Evolutionary conservation across 208 protist species (phyloP).

Genomic region (Acanthamoeba healyi): DNA sequence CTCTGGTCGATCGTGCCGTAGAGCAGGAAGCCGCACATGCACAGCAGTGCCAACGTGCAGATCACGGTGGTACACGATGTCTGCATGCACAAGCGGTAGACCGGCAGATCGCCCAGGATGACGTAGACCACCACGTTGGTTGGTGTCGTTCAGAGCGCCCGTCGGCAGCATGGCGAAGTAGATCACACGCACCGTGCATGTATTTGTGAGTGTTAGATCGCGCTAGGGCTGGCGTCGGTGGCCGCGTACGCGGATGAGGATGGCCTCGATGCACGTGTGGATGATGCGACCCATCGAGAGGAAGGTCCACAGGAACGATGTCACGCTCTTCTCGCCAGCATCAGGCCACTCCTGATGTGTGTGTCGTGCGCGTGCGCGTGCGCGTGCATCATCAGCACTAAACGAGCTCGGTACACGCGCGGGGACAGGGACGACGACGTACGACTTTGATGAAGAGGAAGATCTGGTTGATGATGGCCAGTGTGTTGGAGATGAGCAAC

Average conservation of each 20-base stretch:
- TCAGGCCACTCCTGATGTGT: background rate
- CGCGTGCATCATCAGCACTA: background rate
- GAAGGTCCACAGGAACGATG: background rate
- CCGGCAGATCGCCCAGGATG: slow-evolving; percentile 20
- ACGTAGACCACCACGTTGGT: slow-evolving; percentile 55
- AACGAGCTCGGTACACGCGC: background rate
- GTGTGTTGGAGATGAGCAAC: slow-evolving; percentile 23
- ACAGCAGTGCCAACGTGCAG: slow-evolving; percentile 28
- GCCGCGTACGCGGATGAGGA: background rate
- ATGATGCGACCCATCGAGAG: slow-evolving; percentile 47
- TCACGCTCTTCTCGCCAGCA: background rate
- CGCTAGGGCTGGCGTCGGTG: background rate
- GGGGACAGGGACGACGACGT: too few species aligned
- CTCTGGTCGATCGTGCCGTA: slow-evolving; percentile 62
- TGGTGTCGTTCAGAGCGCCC: slow-evolving; percentile 34
- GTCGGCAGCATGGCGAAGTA: slow-evolving; percentile 57
- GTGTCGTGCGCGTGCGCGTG: background rate
- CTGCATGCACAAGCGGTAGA: slow-evolving; percentile 7
- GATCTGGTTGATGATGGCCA: slow-evolving; percentile 61
- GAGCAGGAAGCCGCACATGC: slow-evolving; percentile 60
- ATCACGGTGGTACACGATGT: slow-evolving; percentile 4
- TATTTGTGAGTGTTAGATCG: background rate
- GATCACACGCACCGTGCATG: background rate
- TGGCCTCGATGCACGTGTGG: slow-evolving; percentile 30
- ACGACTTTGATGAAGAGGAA: slow-evolving; percentile 18